phyloP scores from a whole-genome alignment of 75 land plant genomes.

The Selaginella moellendorffii region DNA sequence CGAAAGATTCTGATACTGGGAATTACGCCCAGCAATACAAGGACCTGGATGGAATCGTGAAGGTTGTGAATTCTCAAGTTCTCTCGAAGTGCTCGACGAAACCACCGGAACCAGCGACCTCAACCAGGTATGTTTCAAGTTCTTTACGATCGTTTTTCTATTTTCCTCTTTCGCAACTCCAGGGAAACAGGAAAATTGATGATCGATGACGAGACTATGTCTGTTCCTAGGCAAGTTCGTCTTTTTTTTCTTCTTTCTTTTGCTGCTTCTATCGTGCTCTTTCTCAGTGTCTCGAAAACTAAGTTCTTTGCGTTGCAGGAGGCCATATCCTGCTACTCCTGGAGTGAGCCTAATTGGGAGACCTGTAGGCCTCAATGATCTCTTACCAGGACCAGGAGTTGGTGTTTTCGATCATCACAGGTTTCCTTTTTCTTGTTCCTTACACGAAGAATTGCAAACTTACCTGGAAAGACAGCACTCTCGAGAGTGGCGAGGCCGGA shows the following conservation, averaged over 20 bases:
- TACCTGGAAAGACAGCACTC: background rate
- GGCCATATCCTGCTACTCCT: background rate
- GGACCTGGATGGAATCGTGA: conserved; percentile 43
- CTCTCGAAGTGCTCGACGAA: conserved; percentile 15
- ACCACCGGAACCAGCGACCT: too few relatives aligned
- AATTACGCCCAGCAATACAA: conserved; percentile 44
- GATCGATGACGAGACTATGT: background rate
- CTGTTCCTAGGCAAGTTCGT: background rate
- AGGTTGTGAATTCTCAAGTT: conserved; percentile 27
- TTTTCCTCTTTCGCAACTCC: background rate
- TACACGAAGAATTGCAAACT: background rate
- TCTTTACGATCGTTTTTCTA: background rate
- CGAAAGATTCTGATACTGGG: conserved; percentile 19
- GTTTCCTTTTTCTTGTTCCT: background rate
- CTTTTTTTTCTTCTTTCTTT: background rate
- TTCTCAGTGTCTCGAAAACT: background rate
- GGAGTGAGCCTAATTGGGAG: conserved; percentile 29
- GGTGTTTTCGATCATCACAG: conserved; percentile 43
- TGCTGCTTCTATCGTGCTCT: too few relatives aligned
- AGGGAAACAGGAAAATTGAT: background rate
- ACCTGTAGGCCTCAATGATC: conserved; percentile 38
- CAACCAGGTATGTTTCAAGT: background rate
- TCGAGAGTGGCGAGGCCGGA: conserved; percentile 5
- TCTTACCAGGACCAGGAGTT: conserved; percentile 61
- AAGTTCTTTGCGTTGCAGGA: background rate